Evolutionary conservation across 2,329 filamentous ascomycete genomes (phyloP), one percentile per base, ranked within the genome.

Genomic region (Orbilia oligospora): DNA sequence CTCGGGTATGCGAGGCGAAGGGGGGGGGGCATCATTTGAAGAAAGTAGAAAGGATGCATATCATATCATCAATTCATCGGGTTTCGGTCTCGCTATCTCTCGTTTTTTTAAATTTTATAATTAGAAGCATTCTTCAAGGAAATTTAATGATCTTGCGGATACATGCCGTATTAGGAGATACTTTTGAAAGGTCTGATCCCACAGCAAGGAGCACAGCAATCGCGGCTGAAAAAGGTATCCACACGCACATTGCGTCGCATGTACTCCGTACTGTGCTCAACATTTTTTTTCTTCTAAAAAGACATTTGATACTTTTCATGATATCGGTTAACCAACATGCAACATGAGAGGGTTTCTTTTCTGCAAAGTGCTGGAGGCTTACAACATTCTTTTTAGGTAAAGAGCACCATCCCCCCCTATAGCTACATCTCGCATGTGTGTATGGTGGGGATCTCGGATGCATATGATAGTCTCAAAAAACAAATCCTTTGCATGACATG

Each of bases 321-420:
- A 3, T 9, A 24, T 18, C 55, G 55, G 36, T n/a, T 41, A n/a
- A 41, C 55, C 20, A 44, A 10, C 6, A 38, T 56, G 53, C 53
- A 58, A 38, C 53, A 58, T 38, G 38, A 41, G 38, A 41, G 38
- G 38, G 38, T 41, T n/a, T 41, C 38, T 41, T 27, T 61, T 61
- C 56, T 61, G 56, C 56, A 44, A 61, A 44, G 56, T 61, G 56
- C 56, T 36, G 56, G 61, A 49, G 61, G 61, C 61, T 65, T 65
- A 49, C 44, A 65, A 65, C 61, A 65, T 65, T 48, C 41, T 48
- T 48, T 65, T 65, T 61, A 36, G 18, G 56, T 41, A 61, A 61
- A 41, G 12, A 41, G 10, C 12, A 14, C 38, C 38, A 5, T 14
- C 1, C 9, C 38, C 38, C 36, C 36, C 36, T 38, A 61, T 10